Percentiles rank a stretch among this genome's conserved stretches.
Conservation (phyloP, 352 stramenopile genomes). For the Phytopythium kandeliae region DNA sequence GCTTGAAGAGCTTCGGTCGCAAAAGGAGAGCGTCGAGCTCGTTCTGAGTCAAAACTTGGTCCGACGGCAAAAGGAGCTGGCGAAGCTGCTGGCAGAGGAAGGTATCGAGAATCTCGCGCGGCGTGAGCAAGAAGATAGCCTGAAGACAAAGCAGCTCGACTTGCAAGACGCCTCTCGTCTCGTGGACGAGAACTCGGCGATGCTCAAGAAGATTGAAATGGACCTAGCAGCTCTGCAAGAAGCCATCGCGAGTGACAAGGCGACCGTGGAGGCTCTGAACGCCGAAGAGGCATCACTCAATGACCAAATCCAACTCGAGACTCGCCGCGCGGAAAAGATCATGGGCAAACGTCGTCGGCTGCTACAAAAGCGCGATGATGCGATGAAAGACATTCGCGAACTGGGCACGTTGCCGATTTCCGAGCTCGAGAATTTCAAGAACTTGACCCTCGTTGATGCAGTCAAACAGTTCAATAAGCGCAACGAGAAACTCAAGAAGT, state of each 20-base stretch:
- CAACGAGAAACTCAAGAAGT: conserved; percentile 97
- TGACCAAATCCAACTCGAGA: conserved; percentile 83
- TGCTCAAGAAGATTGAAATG: conserved; percentile 56
- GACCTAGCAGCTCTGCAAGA: conserved; percentile 52
- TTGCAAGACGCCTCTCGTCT: conserved; percentile 74
- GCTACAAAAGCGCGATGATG: conserved; percentile 91
- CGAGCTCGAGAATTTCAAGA: conserved; percentile 92
- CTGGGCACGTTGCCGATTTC: conserved; percentile 93
- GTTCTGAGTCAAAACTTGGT: conserved; percentile 92
- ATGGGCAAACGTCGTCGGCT: conserved; percentile 74
- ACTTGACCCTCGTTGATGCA: conserved; percentile 84
- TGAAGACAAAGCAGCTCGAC: conserved; percentile 90
- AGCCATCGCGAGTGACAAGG: conserved; percentile 40
- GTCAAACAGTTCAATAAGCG: conserved; percentile 93
- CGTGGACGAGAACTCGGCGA: conserved; percentile 58
- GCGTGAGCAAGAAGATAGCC: conserved; percentile 56
- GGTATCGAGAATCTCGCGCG: conserved; percentile 47
- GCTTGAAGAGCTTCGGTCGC: conserved; percentile 86
- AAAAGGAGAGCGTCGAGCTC: conserved; percentile 86
- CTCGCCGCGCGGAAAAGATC: conserved; percentile 76
- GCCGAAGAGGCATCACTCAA: conserved; percentile 53
- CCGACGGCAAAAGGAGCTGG: conserved; percentile 71
- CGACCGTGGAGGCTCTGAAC: conserved; percentile 41
- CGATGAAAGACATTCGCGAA: conserved; percentile 95
- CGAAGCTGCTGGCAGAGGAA: conserved; percentile 48